Percentiles rank a stretch among this genome's conserved stretches.
Evolutionary conservation across 495 filamentous ascomycete genomes (phyloP).

Genomic region (Ramalina peruviana): DNA sequence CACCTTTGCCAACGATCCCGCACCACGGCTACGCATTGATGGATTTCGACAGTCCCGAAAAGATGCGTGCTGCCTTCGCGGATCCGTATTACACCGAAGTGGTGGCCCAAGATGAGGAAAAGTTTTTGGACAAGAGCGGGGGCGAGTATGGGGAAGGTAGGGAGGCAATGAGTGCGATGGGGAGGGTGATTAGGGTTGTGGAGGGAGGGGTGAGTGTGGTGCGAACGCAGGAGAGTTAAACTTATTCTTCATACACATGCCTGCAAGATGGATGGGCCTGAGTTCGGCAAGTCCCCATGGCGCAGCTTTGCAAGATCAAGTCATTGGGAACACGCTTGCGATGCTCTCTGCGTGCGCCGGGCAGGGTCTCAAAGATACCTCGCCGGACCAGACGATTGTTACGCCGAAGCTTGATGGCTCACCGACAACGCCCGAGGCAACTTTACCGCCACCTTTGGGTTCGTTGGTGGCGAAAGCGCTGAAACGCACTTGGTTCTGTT

Average conservation of each 20-base stretch:
- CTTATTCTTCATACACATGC: slow-evolving; percentile 33
- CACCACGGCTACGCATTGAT: no score
- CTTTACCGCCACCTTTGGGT: slow-evolving; percentile 17
- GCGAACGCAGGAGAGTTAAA: no score
- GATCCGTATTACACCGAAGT: no score
- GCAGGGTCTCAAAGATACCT: slow-evolving; percentile 44
- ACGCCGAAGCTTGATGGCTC: slow-evolving; percentile 36
- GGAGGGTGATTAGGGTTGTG: no score
- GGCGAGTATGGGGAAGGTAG: no score
- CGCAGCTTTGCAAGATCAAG: slow-evolving; percentile 25
- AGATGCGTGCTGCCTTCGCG: no score
- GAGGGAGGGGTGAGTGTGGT: no score
- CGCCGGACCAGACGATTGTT: slow-evolving; percentile 35
- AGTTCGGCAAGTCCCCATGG: slow-evolving; percentile 21
- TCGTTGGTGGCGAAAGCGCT: slow-evolving; percentile 24
- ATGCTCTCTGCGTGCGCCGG: slow-evolving; percentile 46
- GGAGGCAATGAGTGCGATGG: no score
- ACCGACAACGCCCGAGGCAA: slow-evolving; percentile 25
- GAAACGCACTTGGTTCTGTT: slow-evolving; percentile 33
- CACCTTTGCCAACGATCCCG: no score
- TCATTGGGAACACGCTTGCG: slow-evolving; percentile 27
- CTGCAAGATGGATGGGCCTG: slow-evolving; percentile 39
- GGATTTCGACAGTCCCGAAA: no score
- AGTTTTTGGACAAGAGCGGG: no score
- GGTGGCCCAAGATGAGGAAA: no score